These are phyloP conservation scores for Terana coerulea DNA, from an alignment of 768 basidiomycete species.

Conservation along the genomic window DNA sequence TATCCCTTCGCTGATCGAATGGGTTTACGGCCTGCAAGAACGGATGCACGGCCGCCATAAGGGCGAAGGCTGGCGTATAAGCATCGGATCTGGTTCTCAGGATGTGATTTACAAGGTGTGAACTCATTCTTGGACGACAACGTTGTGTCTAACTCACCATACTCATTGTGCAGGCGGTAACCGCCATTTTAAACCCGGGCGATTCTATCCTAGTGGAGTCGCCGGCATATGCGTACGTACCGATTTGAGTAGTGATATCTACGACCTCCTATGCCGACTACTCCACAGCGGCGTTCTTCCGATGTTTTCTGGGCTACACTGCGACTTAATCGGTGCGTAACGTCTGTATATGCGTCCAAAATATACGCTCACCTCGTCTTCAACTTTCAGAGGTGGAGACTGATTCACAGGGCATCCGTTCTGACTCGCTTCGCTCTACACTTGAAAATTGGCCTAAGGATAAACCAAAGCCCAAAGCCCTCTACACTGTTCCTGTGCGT, in stretches of 20 bases:
- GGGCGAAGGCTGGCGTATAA: conserved; percentile 68
- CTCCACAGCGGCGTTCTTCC: conserved; percentile 61
- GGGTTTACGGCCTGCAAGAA: conserved; percentile 74
- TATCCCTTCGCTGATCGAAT: conserved; percentile 53
- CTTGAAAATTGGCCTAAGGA: conserved; percentile 73
- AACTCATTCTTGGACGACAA: neutral
- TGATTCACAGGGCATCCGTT: conserved; percentile 68
- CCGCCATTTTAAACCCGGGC: conserved; percentile 73
- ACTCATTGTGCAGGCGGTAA: conserved; percentile 50
- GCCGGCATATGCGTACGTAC: conserved; percentile 69
- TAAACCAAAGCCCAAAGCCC: conserved; percentile 72
- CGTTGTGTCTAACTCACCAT: neutral
- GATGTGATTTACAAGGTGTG: conserved; percentile 84
- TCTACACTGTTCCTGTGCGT: conserved; percentile 78
- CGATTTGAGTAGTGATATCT: conserved; percentile 9
- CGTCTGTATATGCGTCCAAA: neutral
- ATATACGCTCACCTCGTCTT: neutral
- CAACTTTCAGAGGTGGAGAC: conserved; percentile 66
- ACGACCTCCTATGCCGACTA: neutral
- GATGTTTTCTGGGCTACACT: conserved; percentile 51
- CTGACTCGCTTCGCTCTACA: conserved; percentile 56
- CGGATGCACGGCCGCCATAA: conserved; percentile 58
- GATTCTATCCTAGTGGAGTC: conserved; percentile 84
- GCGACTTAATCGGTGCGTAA: conserved; percentile 53
- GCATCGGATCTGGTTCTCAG: conserved; percentile 84